Evolutionary conservation across 1,284 basidiomycete genomes (phyloP).

Genomic region (Cutaneotrichosporon sp.): DNA sequence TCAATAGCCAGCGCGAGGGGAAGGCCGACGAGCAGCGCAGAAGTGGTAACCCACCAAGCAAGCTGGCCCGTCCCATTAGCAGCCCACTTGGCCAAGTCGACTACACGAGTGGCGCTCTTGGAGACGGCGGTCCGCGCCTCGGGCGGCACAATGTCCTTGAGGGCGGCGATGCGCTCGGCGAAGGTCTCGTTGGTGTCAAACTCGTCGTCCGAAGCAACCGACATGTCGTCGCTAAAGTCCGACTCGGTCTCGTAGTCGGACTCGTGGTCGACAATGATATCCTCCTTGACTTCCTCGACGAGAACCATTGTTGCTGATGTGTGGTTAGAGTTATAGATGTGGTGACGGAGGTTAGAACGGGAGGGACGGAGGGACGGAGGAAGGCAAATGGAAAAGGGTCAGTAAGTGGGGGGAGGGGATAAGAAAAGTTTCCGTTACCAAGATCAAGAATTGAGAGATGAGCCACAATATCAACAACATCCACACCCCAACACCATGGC

Average conservation of each 20-base stretch:
- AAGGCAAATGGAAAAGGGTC: neutral
- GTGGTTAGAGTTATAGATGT: conserved; percentile 1
- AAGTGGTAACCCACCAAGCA: conserved; percentile 93
- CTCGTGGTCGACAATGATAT: conserved; percentile 37
- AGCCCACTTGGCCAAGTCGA: conserved; percentile 62
- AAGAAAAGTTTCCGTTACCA: conserved; percentile 21
- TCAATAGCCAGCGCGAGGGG: conserved; percentile 90
- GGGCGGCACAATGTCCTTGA: conserved; percentile 93
- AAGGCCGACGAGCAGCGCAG: conserved; percentile 85
- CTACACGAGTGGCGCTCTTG: conserved; percentile 62
- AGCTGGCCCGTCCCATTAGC: conserved; percentile 71
- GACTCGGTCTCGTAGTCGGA: conserved; percentile 48
- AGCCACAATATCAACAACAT: neutral
- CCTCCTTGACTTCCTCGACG: conserved; percentile 52
- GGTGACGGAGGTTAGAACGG: neutral
- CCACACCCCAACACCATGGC: conserved; percentile 13
- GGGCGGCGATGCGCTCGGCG: conserved; percentile 81
- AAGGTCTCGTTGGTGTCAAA: conserved; percentile 65
- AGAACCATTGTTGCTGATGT: conserved; percentile 41
- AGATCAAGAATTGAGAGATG: conserved; percentile 1
- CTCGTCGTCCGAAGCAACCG: conserved; percentile 40
- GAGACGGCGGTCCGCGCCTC: conserved; percentile 75
- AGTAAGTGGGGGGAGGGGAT: conserved; percentile 7
- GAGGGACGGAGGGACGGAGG: neutral
- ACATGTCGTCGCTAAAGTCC: conserved; percentile 37